Evolutionary conservation across 2,329 filamentous ascomycete genomes (phyloP).

Genomic region (Clonostachys sp.): DNA sequence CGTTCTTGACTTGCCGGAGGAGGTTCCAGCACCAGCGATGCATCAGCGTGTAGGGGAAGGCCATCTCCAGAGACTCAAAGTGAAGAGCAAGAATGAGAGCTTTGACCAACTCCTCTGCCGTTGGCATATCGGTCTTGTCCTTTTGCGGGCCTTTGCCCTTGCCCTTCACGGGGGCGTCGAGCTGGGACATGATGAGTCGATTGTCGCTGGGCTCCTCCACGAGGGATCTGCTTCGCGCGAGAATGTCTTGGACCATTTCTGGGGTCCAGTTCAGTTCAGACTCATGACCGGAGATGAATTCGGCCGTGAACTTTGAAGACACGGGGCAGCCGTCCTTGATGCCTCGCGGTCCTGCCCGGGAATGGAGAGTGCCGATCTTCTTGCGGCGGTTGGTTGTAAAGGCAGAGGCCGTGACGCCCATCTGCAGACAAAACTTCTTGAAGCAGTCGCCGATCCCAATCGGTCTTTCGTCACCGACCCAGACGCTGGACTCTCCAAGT

Average conservation of each 20-base stretch:
- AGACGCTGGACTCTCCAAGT: conserved; percentile 24
- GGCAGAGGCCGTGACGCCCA: conserved; percentile 26
- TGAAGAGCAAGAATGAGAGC: conserved; percentile 23
- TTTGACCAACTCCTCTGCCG: conserved; percentile 18
- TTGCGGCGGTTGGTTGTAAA: not conserved
- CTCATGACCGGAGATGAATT: too few species aligned
- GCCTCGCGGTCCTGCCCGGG: conserved; percentile 16
- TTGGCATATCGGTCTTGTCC: conserved; percentile 1
- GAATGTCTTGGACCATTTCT: too few species aligned
- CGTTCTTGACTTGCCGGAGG: conserved; percentile 19
- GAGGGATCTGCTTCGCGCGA: too few species aligned
- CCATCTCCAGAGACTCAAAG: conserved; percentile 25
- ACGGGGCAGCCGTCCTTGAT: conserved; percentile 19
- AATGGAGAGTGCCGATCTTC: too few species aligned
- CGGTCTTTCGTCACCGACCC: conserved; percentile 25
- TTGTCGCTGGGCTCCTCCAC: conserved; percentile 7
- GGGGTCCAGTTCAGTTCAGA: too few species aligned
- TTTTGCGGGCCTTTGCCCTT: too few species aligned
- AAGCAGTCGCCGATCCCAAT: conserved; percentile 20
- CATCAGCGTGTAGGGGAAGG: conserved; percentile 32
- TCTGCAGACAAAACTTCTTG: conserved; percentile 27
- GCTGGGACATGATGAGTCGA: not conserved
- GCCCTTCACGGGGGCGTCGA: not conserved
- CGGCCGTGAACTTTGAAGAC: conserved; percentile 20
- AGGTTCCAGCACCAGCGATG: conserved; percentile 33